Evolutionary conservation across 202 grass and related monocot species (phyloP).

Genomic region (Thinopyrum obtusiflorum): DNA sequence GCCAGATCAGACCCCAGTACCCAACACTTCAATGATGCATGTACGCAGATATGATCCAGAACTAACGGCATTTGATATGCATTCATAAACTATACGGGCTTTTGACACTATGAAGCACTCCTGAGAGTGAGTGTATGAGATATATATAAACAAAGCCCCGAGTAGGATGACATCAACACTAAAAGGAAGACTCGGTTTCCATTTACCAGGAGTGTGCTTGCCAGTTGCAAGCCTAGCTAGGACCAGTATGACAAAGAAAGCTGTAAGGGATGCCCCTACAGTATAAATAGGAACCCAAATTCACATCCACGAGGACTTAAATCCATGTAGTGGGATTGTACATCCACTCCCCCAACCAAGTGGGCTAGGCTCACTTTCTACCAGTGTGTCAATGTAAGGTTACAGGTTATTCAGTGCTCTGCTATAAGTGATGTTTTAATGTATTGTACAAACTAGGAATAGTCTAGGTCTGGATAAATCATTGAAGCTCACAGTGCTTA

Average conservation of each 20-base stretch:
- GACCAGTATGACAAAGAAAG: background rate
- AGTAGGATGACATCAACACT: slow-evolving; percentile 1
- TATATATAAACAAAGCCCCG: background rate
- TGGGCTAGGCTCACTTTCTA: background rate
- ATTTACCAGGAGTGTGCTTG: slow-evolving; percentile 1
- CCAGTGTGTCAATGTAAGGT: background rate
- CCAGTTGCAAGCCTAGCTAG: background rate
- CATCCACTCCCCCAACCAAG: background rate
- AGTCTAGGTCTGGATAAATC: background rate
- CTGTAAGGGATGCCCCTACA: background rate
- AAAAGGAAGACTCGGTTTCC: background rate
- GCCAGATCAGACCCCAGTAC: background rate
- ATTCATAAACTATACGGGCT: background rate
- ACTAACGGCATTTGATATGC: background rate
- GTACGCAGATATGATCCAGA: background rate
- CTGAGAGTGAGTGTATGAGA: background rate
- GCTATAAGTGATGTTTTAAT: background rate
- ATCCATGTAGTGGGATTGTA: background rate
- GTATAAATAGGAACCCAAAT: background rate
- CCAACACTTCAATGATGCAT: background rate
- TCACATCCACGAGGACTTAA: background rate
- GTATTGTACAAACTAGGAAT: background rate
- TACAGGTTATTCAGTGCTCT: background rate
- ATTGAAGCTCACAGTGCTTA: slow-evolving; percentile 69
- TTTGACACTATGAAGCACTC: slow-evolving; percentile 13